These are phyloP conservation scores for Chaetomidium leptoderma DNA, from an alignment of 495 filamentous ascomycete genomes.

Conservation along the genomic window DNA sequence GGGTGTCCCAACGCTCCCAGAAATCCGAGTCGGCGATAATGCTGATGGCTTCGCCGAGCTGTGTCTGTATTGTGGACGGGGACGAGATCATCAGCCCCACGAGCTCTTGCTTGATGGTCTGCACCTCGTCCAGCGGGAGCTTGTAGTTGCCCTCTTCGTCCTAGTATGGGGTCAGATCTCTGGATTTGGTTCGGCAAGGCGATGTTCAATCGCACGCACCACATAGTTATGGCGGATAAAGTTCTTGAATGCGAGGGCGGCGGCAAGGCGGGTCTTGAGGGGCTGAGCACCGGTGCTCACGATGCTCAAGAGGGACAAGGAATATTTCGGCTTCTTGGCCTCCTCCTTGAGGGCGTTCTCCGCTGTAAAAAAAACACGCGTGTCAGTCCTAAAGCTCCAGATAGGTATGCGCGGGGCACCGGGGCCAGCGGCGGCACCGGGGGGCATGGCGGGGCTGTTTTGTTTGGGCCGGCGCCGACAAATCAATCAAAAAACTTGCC, in stretches of 20 bases:
- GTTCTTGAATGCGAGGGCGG: conserved; percentile 96
- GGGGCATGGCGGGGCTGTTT: conserved; percentile 15
- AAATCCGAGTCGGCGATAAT: conserved; percentile 98
- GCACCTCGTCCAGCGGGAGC: conserved; percentile 72
- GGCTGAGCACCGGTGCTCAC: conserved; percentile 67
- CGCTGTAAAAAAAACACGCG: conserved; percentile 53
- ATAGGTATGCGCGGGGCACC: not conserved
- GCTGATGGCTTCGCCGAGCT: conserved; percentile 93
- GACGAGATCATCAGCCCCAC: conserved; percentile 95
- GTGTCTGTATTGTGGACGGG: conserved; percentile 78
- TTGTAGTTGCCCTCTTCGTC: conserved; percentile 89
- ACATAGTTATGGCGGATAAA: conserved; percentile 89
- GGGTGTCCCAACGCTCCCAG: conserved; percentile 88
- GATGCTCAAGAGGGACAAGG: conserved; percentile 81
- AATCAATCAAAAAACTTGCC: conserved; percentile 50
- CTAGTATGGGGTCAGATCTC: not conserved
- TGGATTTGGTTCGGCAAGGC: not conserved
- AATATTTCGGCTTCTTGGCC: conserved; percentile 77
- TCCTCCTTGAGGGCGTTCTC: conserved; percentile 70
- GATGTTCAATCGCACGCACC: conserved; percentile 26
- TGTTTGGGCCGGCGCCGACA: not conserved
- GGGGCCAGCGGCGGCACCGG: not conserved
- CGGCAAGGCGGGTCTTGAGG: conserved; percentile 75
- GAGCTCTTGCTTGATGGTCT: conserved; percentile 85
- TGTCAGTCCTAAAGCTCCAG: conserved; percentile 16